Base-by-base conservation (phyloP, 192 early-diverging fungal genomes). In the Linnemannia hyalina region DNA sequence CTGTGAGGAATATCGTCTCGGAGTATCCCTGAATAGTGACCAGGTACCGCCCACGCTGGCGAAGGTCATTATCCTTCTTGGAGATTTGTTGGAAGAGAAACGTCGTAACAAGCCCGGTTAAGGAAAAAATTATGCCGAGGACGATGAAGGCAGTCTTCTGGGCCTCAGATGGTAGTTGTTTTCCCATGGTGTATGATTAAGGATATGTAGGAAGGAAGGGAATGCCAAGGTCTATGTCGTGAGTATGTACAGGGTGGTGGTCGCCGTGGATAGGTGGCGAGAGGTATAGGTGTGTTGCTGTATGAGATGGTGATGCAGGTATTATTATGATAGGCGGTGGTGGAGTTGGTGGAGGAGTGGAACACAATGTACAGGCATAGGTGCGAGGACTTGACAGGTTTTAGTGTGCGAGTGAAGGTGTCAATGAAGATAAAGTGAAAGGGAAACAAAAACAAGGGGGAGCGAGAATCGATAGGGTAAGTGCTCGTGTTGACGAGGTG, bases 61-160 rank as follows among this genome's bases (percentile, higher is more conserved):
- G 84, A n/a, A 86, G 75, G 44, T 86, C 74, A 44, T 86, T 80
- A 52, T 86, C 79, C 42, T 41, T 77, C 74, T 86, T 81, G 11
- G 84, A 86, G 44, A 81, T 71, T 81, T 70, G 70, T 38, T 86
- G 84, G 36, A 86, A 86, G 52, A 86, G 75, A 73, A 68, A 68
- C 1, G 84, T 86, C 0, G 84, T 70, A 8, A 75, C 0, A 18
- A 81, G n/a, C 8, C 79, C 75, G 32, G 77, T 73, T 38, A 74
- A 38, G 6, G 75, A 68, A 9, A 74, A 29, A 29, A 74, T 49
- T 8, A 57, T 26, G 0, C 55, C 78, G 8, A 86, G 23, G 63
- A 42, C 46, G 47, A 86, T 49, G 36, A 86, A 38, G 29, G 69
- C 41, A 22, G 69, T 41, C 69, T 70, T 42, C 20, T 70, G 35